phyloP scores from a whole-genome alignment of 306 rosid genomes.

The Crataegus laevigata region DNA sequence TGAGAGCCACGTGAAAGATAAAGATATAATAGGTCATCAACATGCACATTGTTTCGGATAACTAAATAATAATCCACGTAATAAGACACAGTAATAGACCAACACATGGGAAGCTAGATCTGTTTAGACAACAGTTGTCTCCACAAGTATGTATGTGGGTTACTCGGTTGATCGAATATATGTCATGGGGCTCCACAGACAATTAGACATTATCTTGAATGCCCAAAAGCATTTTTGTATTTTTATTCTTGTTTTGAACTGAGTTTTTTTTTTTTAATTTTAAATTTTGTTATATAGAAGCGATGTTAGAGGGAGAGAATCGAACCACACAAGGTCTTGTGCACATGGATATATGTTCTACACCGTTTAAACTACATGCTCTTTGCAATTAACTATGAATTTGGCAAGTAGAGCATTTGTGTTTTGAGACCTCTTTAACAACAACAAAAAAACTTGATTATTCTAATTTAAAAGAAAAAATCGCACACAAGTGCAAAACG shows the following conservation, averaged over 20 bases:
- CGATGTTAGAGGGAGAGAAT: too few relatives aligned
- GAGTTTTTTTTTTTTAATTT: too few relatives aligned
- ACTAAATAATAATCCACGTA: neutral
- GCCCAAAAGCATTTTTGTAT: neutral
- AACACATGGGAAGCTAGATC: neutral
- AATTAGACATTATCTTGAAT: neutral
- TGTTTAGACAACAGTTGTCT: neutral
- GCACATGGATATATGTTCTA: too few relatives aligned
- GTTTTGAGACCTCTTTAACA: too few relatives aligned
- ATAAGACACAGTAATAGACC: neutral
- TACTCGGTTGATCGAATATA: conserved; percentile 2
- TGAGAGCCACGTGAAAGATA: neutral
- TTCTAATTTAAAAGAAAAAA: too few relatives aligned
- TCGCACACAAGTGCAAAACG: too few relatives aligned
- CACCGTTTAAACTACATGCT: too few relatives aligned
- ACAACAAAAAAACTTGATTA: too few relatives aligned
- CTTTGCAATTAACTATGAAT: too few relatives aligned
- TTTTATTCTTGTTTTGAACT: neutral
- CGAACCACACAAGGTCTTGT: too few relatives aligned
- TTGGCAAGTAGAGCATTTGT: too few relatives aligned
- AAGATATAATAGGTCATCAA: neutral
- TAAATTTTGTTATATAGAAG: too few relatives aligned
- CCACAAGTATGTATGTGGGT: neutral
- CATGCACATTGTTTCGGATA: neutral
- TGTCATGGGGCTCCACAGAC: neutral